These are phyloP conservation scores for Lentinula novae-zelandiae DNA, from an alignment of 1,284 basidiomycete species.

Conservation along the genomic window DNA sequence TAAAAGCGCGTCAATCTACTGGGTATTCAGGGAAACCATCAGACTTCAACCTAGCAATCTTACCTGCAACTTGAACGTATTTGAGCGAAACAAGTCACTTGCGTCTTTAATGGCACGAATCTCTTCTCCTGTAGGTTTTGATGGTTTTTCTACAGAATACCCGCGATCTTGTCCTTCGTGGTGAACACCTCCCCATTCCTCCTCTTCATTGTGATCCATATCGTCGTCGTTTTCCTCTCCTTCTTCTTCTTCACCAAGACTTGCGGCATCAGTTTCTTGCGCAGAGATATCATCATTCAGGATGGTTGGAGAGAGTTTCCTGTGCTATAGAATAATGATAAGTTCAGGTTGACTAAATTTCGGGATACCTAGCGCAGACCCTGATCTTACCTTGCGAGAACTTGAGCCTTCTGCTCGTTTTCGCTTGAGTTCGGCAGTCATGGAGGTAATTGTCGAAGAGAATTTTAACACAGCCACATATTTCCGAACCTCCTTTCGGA, in stretches of 20 bases:
- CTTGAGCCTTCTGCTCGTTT: slow-evolving; percentile 21
- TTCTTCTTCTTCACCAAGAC: slow-evolving; percentile 14
- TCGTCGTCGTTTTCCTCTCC: background rate
- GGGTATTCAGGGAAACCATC: background rate
- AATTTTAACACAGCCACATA: background rate
- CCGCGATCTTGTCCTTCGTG: slow-evolving; percentile 30
- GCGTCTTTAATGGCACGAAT: slow-evolving; percentile 76
- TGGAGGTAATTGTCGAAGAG: background rate
- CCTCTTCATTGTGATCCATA: slow-evolving; percentile 21
- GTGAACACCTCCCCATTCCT: slow-evolving; percentile 23
- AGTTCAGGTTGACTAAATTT: background rate
- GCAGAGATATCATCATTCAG: slow-evolving; percentile 14
- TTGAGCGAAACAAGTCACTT: slow-evolving; percentile 77
- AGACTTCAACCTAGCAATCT: slow-evolving; percentile 12
- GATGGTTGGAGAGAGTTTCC: slow-evolving; percentile 18
- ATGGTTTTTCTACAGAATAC: background rate
- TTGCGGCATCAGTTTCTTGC: slow-evolving; percentile 12
- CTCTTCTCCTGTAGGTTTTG: slow-evolving; percentile 62
- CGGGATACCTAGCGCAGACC: background rate
- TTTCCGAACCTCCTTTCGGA: too few species aligned
- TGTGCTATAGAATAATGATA: slow-evolving; percentile 18
- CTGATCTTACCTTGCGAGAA: slow-evolving; percentile 25
- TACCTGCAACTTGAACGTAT: slow-evolving; percentile 83
- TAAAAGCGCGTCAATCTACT: slow-evolving; percentile 78
- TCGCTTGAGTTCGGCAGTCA: slow-evolving; percentile 22